Evolutionary conservation across 1,284 basidiomycete genomes (phyloP).

Genomic region (Trametes versicolor): DNA sequence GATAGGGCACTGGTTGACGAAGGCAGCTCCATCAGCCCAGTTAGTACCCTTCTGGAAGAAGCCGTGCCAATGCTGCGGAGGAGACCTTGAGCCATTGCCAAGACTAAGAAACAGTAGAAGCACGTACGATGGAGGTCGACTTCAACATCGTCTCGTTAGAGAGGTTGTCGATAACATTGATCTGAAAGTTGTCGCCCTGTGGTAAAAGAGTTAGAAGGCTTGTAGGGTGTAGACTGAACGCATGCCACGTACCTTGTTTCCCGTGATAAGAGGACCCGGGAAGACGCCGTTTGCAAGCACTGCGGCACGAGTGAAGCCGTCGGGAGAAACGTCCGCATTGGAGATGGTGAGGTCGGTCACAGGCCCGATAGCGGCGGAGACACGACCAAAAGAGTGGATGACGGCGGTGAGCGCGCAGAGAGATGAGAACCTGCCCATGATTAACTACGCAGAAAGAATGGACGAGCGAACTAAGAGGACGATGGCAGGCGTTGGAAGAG

Average conservation of each 20-base stretch:
- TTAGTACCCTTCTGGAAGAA: slow-evolving; percentile 44
- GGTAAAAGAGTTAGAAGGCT: not conserved
- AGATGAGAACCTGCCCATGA: slow-evolving; percentile 4
- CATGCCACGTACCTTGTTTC: slow-evolving; percentile 33
- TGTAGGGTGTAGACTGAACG: too few species aligned
- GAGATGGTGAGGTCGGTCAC: slow-evolving; percentile 32
- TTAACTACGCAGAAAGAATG: not conserved
- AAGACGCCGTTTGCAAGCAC: slow-evolving; percentile 34
- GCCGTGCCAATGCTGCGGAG: slow-evolving; percentile 48
- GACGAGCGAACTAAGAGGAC: not conserved
- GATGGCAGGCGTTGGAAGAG: not conserved
- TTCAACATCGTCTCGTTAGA: slow-evolving; percentile 47
- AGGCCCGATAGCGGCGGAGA: slow-evolving; percentile 27
- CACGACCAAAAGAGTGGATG: not conserved
- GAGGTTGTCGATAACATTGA: slow-evolving; percentile 50
- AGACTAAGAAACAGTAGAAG: not conserved
- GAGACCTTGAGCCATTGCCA: not conserved
- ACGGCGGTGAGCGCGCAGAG: not conserved
- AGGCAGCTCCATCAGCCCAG: slow-evolving; percentile 40
- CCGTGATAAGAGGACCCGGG: slow-evolving; percentile 43
- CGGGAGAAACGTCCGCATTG: slow-evolving; percentile 36
- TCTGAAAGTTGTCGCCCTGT: slow-evolving; percentile 43
- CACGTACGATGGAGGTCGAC: slow-evolving; percentile 47
- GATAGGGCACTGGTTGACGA: slow-evolving; percentile 61
- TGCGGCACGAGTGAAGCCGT: slow-evolving; percentile 36